Percentiles rank a stretch among this genome's conserved stretches.
phyloP scores from a whole-genome alignment of 768 basidiomycete genomes.

The Russula earlei region DNA sequence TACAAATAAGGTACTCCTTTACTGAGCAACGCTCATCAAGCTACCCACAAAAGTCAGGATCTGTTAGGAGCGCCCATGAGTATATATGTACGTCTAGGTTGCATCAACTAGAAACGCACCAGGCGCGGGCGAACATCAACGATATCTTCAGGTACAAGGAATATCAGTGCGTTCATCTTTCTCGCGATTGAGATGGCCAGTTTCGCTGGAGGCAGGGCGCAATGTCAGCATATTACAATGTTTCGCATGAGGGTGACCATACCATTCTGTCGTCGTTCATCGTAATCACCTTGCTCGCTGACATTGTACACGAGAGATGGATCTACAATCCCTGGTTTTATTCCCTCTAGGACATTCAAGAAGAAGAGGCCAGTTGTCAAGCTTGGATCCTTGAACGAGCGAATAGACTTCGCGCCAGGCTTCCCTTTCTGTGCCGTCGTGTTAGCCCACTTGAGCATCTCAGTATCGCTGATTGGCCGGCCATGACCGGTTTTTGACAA shows the following conservation, averaged over 20 bases:
- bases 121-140: slow-evolving; percentile 88
- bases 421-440: slow-evolving; percentile 70
- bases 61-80: slow-evolving; percentile 29
- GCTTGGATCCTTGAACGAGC: slow-evolving; percentile 91
- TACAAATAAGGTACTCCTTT: slow-evolving; percentile 6
- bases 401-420: slow-evolving; percentile 49
- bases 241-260: slow-evolving; percentile 18
- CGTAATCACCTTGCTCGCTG: slow-evolving; percentile 54
- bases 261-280: slow-evolving; percentile 92
- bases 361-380: slow-evolving; percentile 88
- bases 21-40: slow-evolving; percentile 63
- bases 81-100: neutral
- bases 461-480: slow-evolving; percentile 78
- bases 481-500: slow-evolving; percentile 63
- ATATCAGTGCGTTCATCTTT: slow-evolving; percentile 93
- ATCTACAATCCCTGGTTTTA: slow-evolving; percentile 93
- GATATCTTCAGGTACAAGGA: slow-evolving; percentile 94
- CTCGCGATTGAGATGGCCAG: slow-evolving; percentile 97
- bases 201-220: slow-evolving; percentile 54
- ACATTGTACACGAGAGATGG: slow-evolving; percentile 67
- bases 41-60: slow-evolving; percentile 95
- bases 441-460: slow-evolving; percentile 97
- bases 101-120: slow-evolving; percentile 32
- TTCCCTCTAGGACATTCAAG: slow-evolving; percentile 83
- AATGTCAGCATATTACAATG: neutral